A percentile compares a stretch with the other conserved stretches of the same genome.
Evolutionary conservation across 148 eudicot genomes (phyloP).

Genomic region (Rhododendron ferrugineum): DNA sequence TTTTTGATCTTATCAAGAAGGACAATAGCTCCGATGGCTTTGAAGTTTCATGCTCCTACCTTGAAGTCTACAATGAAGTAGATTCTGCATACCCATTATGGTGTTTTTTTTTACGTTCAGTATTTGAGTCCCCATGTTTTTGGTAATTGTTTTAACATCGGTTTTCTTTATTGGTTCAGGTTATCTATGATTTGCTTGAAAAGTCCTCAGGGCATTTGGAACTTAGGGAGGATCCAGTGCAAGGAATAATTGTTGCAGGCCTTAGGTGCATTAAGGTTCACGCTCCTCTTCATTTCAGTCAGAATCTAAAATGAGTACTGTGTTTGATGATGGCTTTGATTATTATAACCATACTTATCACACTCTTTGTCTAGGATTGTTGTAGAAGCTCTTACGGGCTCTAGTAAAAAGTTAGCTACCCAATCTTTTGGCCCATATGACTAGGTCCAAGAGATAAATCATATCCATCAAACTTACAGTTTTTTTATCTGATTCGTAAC

Average conservation of each 20-base stretch:
- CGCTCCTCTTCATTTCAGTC: neutral
- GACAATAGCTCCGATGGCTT: constrained; percentile 48
- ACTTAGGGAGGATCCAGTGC: constrained; percentile 80
- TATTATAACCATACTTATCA: neutral
- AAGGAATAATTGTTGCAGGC: constrained; percentile 77
- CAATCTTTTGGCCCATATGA: neutral
- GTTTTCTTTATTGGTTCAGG: constrained; percentile 36
- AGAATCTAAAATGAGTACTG: neutral
- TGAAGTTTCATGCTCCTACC: constrained; percentile 78
- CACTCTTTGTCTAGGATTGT: neutral
- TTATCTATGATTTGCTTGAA: constrained; percentile 89
- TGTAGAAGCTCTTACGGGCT: neutral
- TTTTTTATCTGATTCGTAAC: neutral
- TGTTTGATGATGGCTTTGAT: neutral
- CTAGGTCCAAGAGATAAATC: neutral
- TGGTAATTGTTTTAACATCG: constrained; percentile 7
- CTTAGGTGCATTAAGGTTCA: constrained; percentile 73
- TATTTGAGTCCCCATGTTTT: neutral
- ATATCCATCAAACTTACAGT: neutral
- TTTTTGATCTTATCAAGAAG: constrained; percentile 58
- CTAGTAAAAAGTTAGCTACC: neutral
- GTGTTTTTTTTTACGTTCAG: constrained; percentile 1
- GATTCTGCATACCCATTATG: constrained; percentile 9
- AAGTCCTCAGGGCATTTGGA: constrained; percentile 82
- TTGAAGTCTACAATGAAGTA: constrained; percentile 93